A percentile compares a stretch with the other conserved stretches of the same genome.
Conservation (phyloP, 202 grass and related monocot genomes). For the Panicum virgatum region DNA sequence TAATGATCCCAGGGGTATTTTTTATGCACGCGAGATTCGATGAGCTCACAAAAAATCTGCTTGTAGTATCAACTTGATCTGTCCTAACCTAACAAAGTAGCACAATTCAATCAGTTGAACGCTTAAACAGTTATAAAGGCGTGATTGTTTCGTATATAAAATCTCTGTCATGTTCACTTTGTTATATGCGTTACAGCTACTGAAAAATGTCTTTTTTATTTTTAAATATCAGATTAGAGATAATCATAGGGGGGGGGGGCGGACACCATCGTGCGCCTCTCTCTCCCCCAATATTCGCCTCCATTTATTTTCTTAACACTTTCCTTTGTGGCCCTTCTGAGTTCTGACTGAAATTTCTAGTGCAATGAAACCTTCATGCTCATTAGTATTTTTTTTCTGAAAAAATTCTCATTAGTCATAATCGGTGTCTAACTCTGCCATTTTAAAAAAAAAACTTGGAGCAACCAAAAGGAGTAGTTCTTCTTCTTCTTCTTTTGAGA, state of each 20-base stretch:
- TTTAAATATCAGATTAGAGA: not conserved
- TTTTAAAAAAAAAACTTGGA: not conserved
- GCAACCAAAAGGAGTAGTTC: not conserved
- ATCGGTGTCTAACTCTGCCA: not conserved
- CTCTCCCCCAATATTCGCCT: too few relatives aligned
- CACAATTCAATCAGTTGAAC: not conserved
- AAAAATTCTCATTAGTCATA: not conserved
- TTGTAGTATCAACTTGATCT: not conserved
- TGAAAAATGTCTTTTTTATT: not conserved
- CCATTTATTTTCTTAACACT: too few relatives aligned
- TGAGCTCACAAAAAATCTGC: conserved; percentile 10
- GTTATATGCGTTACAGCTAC: not conserved
- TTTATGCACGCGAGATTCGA: not conserved
- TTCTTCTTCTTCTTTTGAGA: too few relatives aligned
- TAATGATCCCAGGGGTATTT: not conserved
- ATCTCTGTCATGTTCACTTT: not conserved
- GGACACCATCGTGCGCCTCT: too few relatives aligned
- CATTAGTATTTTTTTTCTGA: too few relatives aligned
- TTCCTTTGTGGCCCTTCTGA: too few relatives aligned
- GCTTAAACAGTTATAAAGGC: not conserved
- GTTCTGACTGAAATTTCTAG: too few relatives aligned
- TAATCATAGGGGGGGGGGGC: too few relatives aligned
- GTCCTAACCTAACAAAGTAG: conserved; percentile 6
- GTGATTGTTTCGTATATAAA: not conserved
- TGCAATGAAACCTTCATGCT: too few relatives aligned